Evolutionary conservation across 495 filamentous ascomycete species (phyloP), one percentile per base, ranked within the genome.

Genomic region (Echria macrotheca): DNA sequence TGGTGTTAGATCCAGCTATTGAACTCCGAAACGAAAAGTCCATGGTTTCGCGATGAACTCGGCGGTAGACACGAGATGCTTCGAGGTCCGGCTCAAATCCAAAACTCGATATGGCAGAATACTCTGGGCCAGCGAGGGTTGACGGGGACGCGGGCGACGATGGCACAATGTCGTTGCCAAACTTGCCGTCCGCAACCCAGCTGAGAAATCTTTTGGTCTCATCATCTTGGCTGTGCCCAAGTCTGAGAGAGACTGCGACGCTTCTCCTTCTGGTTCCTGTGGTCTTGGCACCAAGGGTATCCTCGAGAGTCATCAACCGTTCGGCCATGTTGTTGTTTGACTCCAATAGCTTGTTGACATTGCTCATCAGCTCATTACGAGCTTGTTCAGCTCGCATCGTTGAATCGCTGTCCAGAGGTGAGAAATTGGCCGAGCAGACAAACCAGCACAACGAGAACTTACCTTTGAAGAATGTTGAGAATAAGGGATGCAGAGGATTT

Each of bases 21-120:
- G 59, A 61, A 24, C 46, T 59, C 4, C 52, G 47, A 18, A 53
- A 48, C 12, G 58, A 58, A 24, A 56, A 56, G 38, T 61, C 56
- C 47, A 61, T 59, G 18, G 32, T 56, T 5, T 51, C 42, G 7
- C 56, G 49, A 24, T 46, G 41, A 2, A 33, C 53, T 11, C 50
- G 49, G 22, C 56, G 59, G 19, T 61, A 61, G 2, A 47, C 44
- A 12, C 49, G 45, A 1, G 59, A 61, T 6, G n/a, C 7, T n/a
- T 56, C 24, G 22, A 61, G 53, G 3, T 61, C 46, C 3, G 15
- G 23, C 47, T 61, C 56, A 36, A 61, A 61, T 12, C 37, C 48
- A 21, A 35, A 44, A 21, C 14, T 7, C 1, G 31, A 17, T 1
- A 10, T 45, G 14, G 5, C 12, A 18, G 17, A 9, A 17, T n/a